phyloP scores from a whole-genome alignment of 73 alveolate species.

The Diophrys sp. region DNA sequence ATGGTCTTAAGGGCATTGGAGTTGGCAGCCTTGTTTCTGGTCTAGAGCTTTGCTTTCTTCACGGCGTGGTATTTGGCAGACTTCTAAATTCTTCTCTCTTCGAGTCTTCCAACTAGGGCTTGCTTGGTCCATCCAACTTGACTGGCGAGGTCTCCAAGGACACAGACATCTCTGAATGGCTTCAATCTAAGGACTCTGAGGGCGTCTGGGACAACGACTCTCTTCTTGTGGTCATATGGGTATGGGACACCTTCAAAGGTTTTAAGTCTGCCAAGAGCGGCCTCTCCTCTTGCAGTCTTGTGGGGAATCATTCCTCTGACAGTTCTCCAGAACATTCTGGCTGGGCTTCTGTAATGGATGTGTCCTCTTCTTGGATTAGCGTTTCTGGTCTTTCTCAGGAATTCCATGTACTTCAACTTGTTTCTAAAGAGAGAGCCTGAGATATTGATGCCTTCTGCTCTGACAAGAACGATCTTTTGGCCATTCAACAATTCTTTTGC shows the following conservation, averaged over 20 bases:
- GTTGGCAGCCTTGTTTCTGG: slow-evolving; percentile 43
- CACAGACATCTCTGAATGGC: slow-evolving; percentile 74
- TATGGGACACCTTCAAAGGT: slow-evolving; percentile 98
- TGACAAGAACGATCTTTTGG: slow-evolving; percentile 90
- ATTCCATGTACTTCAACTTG: slow-evolving; percentile 78
- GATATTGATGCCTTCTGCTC: slow-evolving; percentile 85
- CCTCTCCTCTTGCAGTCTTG: slow-evolving; percentile 96
- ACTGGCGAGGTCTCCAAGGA: slow-evolving; percentile 88
- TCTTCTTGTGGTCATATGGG: slow-evolving; percentile 93
- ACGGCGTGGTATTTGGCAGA: slow-evolving; percentile 36
- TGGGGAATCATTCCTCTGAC: slow-evolving; percentile 96
- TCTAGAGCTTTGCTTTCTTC: slow-evolving; percentile 33
- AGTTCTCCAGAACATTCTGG: slow-evolving; percentile 94
- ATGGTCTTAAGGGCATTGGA: slow-evolving; percentile 32
- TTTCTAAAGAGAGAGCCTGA: slow-evolving; percentile 89
- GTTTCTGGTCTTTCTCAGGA: slow-evolving; percentile 91
- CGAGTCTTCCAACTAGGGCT: slow-evolving; percentile 77
- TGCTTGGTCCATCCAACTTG: slow-evolving; percentile 92
- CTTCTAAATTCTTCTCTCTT: slow-evolving; percentile 86
- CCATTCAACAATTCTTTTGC: slow-evolving; percentile 96
- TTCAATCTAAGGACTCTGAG: slow-evolving; percentile 81
- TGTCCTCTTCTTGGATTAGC: slow-evolving; percentile 97
- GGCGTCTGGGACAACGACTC: slow-evolving; percentile 93
- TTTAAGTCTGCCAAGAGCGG: slow-evolving; percentile 92
- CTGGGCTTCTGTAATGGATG: slow-evolving; percentile 94